These are phyloP conservation scores for Aurantiochytrium sp. DNA, from an alignment of 108 stramenopile genomes.

Conservation along the genomic window DNA sequence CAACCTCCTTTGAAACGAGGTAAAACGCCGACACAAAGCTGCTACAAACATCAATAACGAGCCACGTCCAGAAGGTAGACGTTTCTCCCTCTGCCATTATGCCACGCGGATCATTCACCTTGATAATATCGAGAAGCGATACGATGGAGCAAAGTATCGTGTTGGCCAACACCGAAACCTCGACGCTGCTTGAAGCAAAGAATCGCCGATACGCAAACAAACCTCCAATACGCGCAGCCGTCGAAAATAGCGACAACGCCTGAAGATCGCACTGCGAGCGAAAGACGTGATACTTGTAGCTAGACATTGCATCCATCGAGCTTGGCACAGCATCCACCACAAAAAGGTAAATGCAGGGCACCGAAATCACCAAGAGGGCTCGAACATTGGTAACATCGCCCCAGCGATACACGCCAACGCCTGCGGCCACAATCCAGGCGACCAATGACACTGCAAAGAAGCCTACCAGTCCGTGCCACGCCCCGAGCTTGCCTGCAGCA, in stretches of 20 bases:
- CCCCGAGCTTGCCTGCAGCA: neutral
- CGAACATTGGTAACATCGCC: neutral
- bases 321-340: neutral
- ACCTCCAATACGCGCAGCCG: neutral
- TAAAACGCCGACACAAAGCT: neutral
- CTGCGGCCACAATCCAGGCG: neutral
- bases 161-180: neutral
- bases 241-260: neutral
- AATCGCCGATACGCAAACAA: neutral
- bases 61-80: neutral
- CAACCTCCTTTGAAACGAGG: neutral
- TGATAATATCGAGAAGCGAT: neutral
- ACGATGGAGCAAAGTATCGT: neutral
- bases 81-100: no score
- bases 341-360: conserved; percentile 15
- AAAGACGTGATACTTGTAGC: conserved; percentile 14
- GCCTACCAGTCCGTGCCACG: neutral
- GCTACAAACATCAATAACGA: neutral
- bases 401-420: neutral
- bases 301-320: neutral
- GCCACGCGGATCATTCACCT: neutral
- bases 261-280: neutral
- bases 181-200: neutral
- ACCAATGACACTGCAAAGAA: neutral
- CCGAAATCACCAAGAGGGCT: neutral